Conservation (phyloP, 1,139 yeast genomes). For the Kluyveromyces marxianus region DNA sequence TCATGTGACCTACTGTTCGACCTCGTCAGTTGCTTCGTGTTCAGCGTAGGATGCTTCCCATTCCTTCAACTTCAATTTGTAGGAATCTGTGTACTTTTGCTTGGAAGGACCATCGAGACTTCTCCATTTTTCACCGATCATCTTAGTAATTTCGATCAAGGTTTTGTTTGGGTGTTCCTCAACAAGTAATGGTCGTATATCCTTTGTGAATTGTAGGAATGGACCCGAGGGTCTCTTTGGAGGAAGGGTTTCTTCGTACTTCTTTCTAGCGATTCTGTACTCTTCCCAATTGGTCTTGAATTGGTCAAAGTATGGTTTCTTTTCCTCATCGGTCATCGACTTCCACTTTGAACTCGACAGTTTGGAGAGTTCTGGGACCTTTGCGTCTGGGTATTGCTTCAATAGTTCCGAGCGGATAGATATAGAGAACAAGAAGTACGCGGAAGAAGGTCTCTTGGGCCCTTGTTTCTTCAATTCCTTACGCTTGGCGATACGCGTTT, state of each 20-base stretch:
- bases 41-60: conserved; percentile 32
- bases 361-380: conserved; percentile 31
- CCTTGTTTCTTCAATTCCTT: conserved; percentile 31
- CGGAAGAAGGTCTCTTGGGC: conserved; percentile 33
- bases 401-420: conserved; percentile 27
- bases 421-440: conserved; percentile 31
- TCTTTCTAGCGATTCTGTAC: conserved; percentile 30
- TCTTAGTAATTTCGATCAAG: conserved; percentile 29
- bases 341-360: conserved; percentile 32
- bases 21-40: conserved; percentile 14
- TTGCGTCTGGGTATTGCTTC: conserved; percentile 29
- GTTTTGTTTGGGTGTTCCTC: conserved; percentile 30
- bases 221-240: conserved; percentile 34
- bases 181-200: conserved; percentile 27
- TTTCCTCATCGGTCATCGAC: conserved; percentile 28
- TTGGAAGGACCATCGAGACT: conserved; percentile 25
- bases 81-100: conserved; percentile 29
- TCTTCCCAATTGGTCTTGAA: conserved; percentile 31
- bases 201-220: conserved; percentile 30
- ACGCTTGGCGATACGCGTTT: conserved; percentile 30
- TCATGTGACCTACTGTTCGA: background rate
- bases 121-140: conserved; percentile 32
- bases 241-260: conserved; percentile 30
- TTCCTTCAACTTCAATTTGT: conserved; percentile 29
- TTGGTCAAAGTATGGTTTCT: conserved; percentile 30